Evolutionary conservation across 352 stramenopile genomes (phyloP), one percentile per base, ranked within the genome.

Genomic region (Aphanomyces stellatus): DNA sequence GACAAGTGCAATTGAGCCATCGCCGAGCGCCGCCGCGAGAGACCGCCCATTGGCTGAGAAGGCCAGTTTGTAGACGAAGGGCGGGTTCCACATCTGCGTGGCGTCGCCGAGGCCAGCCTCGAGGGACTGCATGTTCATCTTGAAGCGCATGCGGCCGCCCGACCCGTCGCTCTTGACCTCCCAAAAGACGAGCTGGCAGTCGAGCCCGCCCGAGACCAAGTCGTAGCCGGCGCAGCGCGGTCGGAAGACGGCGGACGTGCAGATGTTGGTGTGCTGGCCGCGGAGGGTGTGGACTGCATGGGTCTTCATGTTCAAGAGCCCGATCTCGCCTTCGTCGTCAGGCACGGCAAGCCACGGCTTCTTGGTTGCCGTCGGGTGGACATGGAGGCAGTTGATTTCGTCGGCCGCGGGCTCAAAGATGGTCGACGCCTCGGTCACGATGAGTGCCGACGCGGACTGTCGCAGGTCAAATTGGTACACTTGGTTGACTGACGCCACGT

Each of bases 31-130:
- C n/a, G 80, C 80, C 2, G 73, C 83, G 37, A 90, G 76, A 11
- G 77, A 85, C 67, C 81, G 84, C 10, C 83, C 83, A 35, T 86
- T 84, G 7, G 78, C 42, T 24, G 80, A 76, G 42, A 90, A 91
- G 30, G 74, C 78, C 37, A 91, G 53, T 27, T 78, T 74, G 62
- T 91, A 76, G 59, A 91, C 81, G 22, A 91, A 75, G 31, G 83
- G 83, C 19, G 83, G 83, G 59, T 91, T 91, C 59, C 87, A 88
- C 65, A 90, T 76, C 71, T 88, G 82, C 34, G 76, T 85, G 34
- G 53, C 69, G n/a, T 56, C 42, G 1, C 55, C 51, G 24, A 67
- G 34, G 30, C 51, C 25, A 31, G 33, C 53, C 13, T 71, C 73
- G 11, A 31, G 31, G n/a, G 34, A 40, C 59, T 88, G 86, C 35